Evolutionary conservation across 2,329 filamentous ascomycete species (phyloP).

Genomic region (Scedosporium boydii): DNA sequence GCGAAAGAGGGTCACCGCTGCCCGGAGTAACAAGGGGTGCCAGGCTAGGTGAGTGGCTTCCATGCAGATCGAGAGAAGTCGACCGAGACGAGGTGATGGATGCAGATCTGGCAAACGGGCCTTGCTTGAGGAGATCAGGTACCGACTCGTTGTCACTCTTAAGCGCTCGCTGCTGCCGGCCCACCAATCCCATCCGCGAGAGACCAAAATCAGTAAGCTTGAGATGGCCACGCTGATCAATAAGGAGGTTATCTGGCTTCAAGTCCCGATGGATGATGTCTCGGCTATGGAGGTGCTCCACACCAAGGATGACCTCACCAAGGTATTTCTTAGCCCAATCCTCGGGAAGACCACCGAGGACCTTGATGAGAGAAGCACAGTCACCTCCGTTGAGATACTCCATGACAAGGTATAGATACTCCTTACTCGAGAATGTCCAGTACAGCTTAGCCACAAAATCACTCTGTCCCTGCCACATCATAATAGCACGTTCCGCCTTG

Average conservation of each 20-base stretch:
- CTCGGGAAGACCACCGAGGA: constrained; percentile 82
- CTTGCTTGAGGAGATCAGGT: constrained; percentile 85
- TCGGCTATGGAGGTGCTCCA: constrained; percentile 88
- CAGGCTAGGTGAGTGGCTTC: constrained; percentile 62
- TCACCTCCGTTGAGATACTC: constrained; percentile 97
- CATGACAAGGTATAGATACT: constrained; percentile 98
- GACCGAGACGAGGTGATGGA: constrained; percentile 88
- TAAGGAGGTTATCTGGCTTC: constrained; percentile 94
- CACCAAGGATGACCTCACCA: constrained; percentile 90
- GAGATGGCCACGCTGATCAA: constrained; percentile 91
- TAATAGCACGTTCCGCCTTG: constrained; percentile 95
- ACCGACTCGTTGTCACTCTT: constrained; percentile 72
- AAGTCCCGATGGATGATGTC: constrained; percentile 95
- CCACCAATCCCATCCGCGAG: constrained; percentile 93
- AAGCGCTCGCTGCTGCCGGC: constrained; percentile 87
- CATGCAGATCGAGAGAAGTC: constrained; percentile 82
- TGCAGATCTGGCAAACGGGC: constrained; percentile 75
- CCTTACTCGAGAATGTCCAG: constrained; percentile 99
- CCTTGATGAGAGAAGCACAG: constrained; percentile 91
- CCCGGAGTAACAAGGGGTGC: constrained; percentile 83
- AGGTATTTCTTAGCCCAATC: constrained; percentile 98
- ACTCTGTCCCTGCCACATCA: constrained; percentile 99
- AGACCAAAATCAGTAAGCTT: constrained; percentile 97
- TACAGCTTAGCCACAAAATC: constrained; percentile 98
- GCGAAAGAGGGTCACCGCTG: constrained; percentile 52